phyloP scores from a whole-genome alignment of 129 eudicot species.

The Scalesia atractyloides region DNA sequence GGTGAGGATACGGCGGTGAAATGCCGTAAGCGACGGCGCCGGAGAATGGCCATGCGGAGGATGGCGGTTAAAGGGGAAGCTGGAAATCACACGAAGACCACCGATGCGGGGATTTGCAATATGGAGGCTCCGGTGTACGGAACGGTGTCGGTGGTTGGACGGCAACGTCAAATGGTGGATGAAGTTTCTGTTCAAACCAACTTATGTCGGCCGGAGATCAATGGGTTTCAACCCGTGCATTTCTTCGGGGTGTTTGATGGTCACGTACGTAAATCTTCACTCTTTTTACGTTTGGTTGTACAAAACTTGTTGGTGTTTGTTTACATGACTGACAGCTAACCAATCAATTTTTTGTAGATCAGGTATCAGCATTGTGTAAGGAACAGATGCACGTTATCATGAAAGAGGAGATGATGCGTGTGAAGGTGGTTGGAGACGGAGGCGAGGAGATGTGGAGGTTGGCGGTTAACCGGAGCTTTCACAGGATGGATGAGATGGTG shows the following conservation, averaged over 20 bases:
- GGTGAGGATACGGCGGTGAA: conserved; percentile 26
- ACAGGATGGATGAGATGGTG: conserved; percentile 44
- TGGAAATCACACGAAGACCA: too few relatives aligned
- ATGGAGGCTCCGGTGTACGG: conserved; percentile 34
- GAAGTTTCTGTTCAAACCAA: conserved; percentile 23
- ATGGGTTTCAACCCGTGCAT: conserved; percentile 31
- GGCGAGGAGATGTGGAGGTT: conserved; percentile 34
- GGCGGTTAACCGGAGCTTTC: conserved; percentile 29
- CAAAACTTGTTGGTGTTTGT: too few relatives aligned
- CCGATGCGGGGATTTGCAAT: not conserved
- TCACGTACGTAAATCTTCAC: conserved; percentile 41
- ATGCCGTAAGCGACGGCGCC: conserved; percentile 43
- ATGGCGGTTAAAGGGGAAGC: not conserved
- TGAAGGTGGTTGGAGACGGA: not conserved
- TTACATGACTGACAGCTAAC: too few relatives aligned
- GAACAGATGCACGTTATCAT: conserved; percentile 42
- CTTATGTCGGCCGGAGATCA: conserved; percentile 45
- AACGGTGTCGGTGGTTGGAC: conserved; percentile 32
- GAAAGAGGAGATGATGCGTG: conserved; percentile 43
- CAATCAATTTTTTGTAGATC: not conserved
- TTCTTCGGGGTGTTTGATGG: conserved; percentile 56
- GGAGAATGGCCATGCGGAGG: conserved; percentile 37
- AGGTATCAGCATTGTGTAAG: conserved; percentile 51
- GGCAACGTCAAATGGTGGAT: conserved; percentile 43
- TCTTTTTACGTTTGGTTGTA: not conserved